phyloP scores from a whole-genome alignment of 1,284 basidiomycete species.

The Leccinum pachyderme region DNA sequence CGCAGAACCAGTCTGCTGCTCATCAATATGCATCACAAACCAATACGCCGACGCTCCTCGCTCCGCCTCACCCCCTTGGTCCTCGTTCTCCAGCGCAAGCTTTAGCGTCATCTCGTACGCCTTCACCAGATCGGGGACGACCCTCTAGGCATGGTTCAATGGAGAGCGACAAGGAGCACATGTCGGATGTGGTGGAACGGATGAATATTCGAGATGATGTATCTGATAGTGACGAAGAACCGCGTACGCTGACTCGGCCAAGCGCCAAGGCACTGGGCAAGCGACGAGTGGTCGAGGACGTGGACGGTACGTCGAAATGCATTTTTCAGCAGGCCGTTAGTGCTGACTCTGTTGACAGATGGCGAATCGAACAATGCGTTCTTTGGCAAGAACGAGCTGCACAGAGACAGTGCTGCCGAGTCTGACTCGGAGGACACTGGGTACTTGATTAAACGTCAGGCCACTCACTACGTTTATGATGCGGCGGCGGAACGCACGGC shows the following conservation, averaged over 20 bases:
- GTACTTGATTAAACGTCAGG: slow-evolving; percentile 40
- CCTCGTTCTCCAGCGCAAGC: slow-evolving; percentile 58
- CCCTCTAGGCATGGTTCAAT: slow-evolving; percentile 22
- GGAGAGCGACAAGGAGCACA: slow-evolving; percentile 23
- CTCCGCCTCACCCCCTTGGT: slow-evolving; percentile 66
- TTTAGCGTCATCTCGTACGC: slow-evolving; percentile 48
- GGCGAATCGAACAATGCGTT: slow-evolving; percentile 47
- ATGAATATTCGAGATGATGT: slow-evolving; percentile 32
- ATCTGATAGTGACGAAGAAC: slow-evolving; percentile 34
- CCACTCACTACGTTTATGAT: slow-evolving; percentile 74
- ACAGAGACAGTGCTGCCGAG: slow-evolving; percentile 31
- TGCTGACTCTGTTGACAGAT: slow-evolving; percentile 14
- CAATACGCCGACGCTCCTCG: slow-evolving; percentile 40
- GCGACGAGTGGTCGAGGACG: slow-evolving; percentile 53
- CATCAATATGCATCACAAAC: slow-evolving; percentile 26
- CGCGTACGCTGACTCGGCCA: slow-evolving; percentile 44
- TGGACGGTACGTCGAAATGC: slow-evolving; percentile 38
- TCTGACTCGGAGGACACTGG: slow-evolving; percentile 40
- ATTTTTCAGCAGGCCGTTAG: not conserved
- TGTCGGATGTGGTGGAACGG: slow-evolving; percentile 24
- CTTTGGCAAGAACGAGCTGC: slow-evolving; percentile 35
- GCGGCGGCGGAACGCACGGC: slow-evolving; percentile 74
- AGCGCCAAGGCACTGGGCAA: slow-evolving; percentile 83
- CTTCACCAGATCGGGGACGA: slow-evolving; percentile 42
- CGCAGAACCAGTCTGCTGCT: slow-evolving; percentile 16